Conservation (phyloP, 2,329 filamentous ascomycete genomes). For the Ceratocystis huliohia region DNA sequence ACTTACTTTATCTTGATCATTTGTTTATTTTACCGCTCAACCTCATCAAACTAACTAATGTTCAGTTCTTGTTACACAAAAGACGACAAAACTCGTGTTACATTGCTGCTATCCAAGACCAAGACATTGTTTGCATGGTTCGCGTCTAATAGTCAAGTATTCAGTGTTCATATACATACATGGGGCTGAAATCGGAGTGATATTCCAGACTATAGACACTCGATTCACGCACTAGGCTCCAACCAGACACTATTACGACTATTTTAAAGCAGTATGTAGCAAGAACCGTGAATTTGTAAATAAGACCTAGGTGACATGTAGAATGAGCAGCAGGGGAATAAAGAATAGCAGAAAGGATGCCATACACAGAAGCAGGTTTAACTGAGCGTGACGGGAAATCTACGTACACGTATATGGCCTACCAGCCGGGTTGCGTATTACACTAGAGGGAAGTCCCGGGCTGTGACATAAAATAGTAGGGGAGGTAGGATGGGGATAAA, state of each 20-base stretch:
- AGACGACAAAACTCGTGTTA: no score
- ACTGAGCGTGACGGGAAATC: neutral
- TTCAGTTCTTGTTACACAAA: no score
- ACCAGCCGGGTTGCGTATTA: neutral
- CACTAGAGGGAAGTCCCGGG: neutral
- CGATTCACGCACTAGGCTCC: neutral
- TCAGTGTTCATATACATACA: no score
- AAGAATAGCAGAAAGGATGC: neutral
- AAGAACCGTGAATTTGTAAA: neutral
- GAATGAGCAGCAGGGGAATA: neutral
- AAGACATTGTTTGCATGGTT: no score
- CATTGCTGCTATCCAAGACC: no score
- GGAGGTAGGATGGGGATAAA: neutral
- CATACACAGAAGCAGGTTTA: neutral
- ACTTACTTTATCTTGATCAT: no score
- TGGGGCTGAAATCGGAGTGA: no score
- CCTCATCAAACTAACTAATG: no score
- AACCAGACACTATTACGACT: constrained; percentile 7
- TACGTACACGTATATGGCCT: neutral
- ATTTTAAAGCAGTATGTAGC: constrained; percentile 10
- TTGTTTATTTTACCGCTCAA: no score
- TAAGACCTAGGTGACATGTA: neutral
- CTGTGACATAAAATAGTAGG: neutral
- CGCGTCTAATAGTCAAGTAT: no score
- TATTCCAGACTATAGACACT: no score